Evolutionary conservation across 257 asterid genomes (phyloP), one percentile per base, ranked within the genome.

Genomic region (Penstemon barbatus): DNA sequence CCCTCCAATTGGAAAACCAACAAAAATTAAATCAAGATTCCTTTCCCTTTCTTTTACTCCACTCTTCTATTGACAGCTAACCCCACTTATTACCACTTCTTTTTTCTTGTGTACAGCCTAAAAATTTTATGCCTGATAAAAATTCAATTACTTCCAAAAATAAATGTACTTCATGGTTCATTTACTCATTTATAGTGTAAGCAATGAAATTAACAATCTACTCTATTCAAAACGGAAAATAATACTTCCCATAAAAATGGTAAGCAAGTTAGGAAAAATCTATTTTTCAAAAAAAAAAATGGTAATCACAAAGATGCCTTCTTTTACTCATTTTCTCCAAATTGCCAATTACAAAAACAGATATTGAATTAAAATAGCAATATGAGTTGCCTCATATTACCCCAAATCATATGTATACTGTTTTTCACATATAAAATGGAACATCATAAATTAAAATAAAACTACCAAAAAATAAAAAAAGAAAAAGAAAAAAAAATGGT

Each of bases 21-120:
- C 71, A 70, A 75, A 78, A 65, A 77, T 85, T 81, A 88, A 77
- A 65, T 25, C 33, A 73, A 87, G 87, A 86, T 86, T 83, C 94
- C 82, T 83, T 84, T 73, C 76, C 85, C 78, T 61, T 79, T 62
- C 85, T 78, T 81, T 74, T 77, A 81, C 88, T 81, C 91, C 33
- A 25, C 33, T 25, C 49, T 75, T 75, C 33, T 59, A 51, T 61
- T 68, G 84, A 83, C 86, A 85, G 79, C 89, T 78, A 75, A 55
- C 62, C 80, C 77, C 75, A 66, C 80, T 77, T 68, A 46, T 58
- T 70, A 63, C 83, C 74, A 79, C 74, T 68, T 75, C 69, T 65
- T 71, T 42, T 59, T 25, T 25, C 33, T 57, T 64, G 61, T 78
- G 3, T 2, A 25, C 33, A 25, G 33, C 33, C 33, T 25, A 25